Evolutionary conservation across 2,329 filamentous ascomycete species (phyloP).

Genomic region (Endocalyx cinctus): DNA sequence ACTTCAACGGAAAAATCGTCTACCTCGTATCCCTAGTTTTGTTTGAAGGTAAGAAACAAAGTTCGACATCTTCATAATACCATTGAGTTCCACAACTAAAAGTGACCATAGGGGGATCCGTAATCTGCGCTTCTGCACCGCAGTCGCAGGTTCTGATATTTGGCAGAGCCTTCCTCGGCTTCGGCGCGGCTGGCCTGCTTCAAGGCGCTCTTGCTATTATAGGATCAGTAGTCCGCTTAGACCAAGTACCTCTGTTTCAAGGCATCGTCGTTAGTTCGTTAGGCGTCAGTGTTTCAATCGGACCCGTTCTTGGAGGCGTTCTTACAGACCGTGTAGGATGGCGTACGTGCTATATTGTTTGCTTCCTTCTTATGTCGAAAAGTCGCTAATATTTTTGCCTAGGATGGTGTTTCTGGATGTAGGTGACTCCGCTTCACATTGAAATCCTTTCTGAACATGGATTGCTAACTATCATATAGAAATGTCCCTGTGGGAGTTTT

Average conservation of each 20-base stretch:
- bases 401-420: conserved; percentile 10
- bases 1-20: conserved; percentile 8
- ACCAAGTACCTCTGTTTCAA: conserved; percentile 35
- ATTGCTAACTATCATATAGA: conserved; percentile 6
- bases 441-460: not conserved
- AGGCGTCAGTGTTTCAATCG: conserved; percentile 28
- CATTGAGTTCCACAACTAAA: no score
- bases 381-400: not conserved
- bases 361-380: not conserved
- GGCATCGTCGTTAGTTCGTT: conserved; percentile 37
- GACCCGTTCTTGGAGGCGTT: conserved; percentile 17
- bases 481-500: conserved; percentile 7
- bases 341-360: conserved; percentile 5
- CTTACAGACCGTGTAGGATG: conserved; percentile 14
- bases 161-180: conserved; percentile 20
- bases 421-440: not conserved
- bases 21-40: conserved; percentile 10
- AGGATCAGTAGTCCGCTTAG: conserved; percentile 30
- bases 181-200: conserved; percentile 20
- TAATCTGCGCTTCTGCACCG: conserved; percentile 20
- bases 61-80: no score
- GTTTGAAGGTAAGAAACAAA: conserved; percentile 10
- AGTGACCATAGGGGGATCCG: conserved; percentile 5
- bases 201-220: conserved; percentile 26
- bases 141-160: conserved; percentile 18